Base-by-base conservation (phyloP, 148 eudicot genomes). In the Dianthus caryophyllus region DNA sequence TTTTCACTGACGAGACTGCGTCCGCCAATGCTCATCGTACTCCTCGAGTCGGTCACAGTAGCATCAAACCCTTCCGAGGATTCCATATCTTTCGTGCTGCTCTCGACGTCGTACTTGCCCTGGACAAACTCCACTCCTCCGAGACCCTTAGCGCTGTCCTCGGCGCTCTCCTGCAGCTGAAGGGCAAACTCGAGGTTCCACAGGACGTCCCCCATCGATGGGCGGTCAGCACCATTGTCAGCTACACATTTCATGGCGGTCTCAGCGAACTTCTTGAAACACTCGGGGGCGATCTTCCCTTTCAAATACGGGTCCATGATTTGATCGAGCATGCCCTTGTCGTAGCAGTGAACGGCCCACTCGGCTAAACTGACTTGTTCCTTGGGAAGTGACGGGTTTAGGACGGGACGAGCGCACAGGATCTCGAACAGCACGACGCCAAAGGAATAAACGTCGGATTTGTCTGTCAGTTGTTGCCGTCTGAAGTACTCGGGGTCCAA, bases 111-210 rank as follows among this genome's bases (percentile, higher is more conserved):
- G 26, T 69, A 83, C 18, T 71, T 69, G 2, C 78, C 89, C 1
- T 79, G 77, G 43, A 82, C 94, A 11, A 74, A 63, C 24, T 80
- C 94, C 74, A 82, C 56, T 56, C 76, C 85, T 26, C 87, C 87
- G 4, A 84, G 66, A 43, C 74, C 91, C 71, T 76, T 80, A 5
- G 66, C 81, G 4, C 72, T 81, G 49, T 87, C 96, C 73, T 89
- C 98, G 0, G 91, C 98, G 48, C 95, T 86, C 79, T 87, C 98
- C 75, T 93, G 98, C 12, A 93, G 85, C 60, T 93, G 98, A 61
- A 93, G 80, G 20, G 98, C 88, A 75, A 93, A 93, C 69, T 93
- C 98, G 6, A 93, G 86, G 80, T 87, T 89, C 98, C 98, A 93
- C 73, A 93, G 66, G 31, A 93, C 98, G 68, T 93, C 98, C 0